These are phyloP conservation scores for Spathaspora boniae DNA, from an alignment of 805 yeast species.

Conservation along the genomic window DNA sequence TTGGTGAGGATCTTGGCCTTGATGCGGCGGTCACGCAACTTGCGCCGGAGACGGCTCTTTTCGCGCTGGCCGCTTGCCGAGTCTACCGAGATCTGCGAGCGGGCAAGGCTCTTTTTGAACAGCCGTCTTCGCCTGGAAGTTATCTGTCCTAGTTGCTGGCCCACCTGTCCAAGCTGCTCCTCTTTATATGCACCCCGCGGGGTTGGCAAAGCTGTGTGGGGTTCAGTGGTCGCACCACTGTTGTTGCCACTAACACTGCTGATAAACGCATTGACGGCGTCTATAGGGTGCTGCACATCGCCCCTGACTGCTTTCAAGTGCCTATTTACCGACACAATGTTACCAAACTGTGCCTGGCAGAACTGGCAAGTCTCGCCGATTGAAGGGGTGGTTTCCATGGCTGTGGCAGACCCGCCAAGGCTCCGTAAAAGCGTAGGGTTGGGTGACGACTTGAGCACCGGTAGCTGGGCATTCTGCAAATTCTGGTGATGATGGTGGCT, in stretches of 20 bases:
- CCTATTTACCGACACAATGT: conserved; percentile 58
- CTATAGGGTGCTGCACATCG: conserved; percentile 47
- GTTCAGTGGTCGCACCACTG: not conserved
- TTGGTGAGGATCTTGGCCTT: conserved; percentile 29
- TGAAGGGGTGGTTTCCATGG: not conserved
- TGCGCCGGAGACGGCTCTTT: conserved; percentile 43
- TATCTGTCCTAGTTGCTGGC: conserved; percentile 36
- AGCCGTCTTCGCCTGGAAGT: conserved; percentile 38
- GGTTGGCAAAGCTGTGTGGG: not conserved
- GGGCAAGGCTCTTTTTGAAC: conserved; percentile 45
- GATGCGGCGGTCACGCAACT: conserved; percentile 37
- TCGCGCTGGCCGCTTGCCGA: conserved; percentile 22
- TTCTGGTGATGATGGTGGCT: not conserved
- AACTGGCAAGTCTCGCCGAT: conserved; percentile 42
- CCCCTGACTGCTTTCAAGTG: conserved; percentile 58
- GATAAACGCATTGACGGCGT: conserved; percentile 43
- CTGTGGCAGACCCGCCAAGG: not conserved
- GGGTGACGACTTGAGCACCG: conserved; percentile 4
- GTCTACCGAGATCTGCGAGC: conserved; percentile 8
- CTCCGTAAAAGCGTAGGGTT: not conserved
- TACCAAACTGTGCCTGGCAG: conserved; percentile 52
- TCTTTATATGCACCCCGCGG: not conserved
- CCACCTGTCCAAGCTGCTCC: conserved; percentile 20
- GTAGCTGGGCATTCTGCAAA: not conserved
- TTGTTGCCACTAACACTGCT: conserved; percentile 6